phyloP scores from a whole-genome alignment of 495 filamentous ascomycete species.

The Friedmanniomyces endolithicus region DNA sequence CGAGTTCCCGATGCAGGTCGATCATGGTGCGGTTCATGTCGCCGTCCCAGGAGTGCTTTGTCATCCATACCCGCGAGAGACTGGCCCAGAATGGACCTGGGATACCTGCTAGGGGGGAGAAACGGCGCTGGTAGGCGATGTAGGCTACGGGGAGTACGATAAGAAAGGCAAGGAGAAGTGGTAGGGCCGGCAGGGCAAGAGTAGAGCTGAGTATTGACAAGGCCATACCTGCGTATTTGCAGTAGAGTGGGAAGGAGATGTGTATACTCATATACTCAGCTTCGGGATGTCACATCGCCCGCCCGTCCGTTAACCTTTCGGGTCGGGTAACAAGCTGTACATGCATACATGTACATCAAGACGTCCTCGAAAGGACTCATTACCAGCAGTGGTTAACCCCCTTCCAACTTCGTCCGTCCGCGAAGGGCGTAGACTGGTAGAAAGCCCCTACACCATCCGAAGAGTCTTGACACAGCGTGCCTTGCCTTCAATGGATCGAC shows the following conservation, averaged over 20 bases:
- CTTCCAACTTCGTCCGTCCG: too few relatives aligned
- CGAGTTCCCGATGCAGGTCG: conserved; percentile 20
- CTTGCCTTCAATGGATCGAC: too few relatives aligned
- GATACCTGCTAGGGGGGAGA: conserved; percentile 19
- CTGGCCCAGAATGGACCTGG: conserved; percentile 25
- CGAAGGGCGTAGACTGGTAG: too few relatives aligned
- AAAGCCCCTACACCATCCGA: too few relatives aligned
- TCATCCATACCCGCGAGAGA: conserved; percentile 23
- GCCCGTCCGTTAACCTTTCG: too few relatives aligned
- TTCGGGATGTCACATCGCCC: too few relatives aligned
- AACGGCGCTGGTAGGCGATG: conserved; percentile 14
- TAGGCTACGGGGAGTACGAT: conserved; percentile 6
- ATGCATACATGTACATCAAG: too few relatives aligned
- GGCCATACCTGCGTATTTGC: background rate
- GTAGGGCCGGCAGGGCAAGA: background rate
- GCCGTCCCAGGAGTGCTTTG: conserved; percentile 22
- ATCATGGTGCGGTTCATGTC: conserved; percentile 21
- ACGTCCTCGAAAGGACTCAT: too few relatives aligned
- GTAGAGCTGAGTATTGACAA: background rate
- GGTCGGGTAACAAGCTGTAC: too few relatives aligned
- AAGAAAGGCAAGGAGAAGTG: background rate
- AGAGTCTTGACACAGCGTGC: too few relatives aligned
- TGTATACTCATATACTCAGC: too few relatives aligned
- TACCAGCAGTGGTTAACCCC: too few relatives aligned
- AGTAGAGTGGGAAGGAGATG: background rate